These are phyloP conservation scores for Sporobolomyces phaffii DNA, from an alignment of 768 basidiomycete genomes.

Conservation along the genomic window DNA sequence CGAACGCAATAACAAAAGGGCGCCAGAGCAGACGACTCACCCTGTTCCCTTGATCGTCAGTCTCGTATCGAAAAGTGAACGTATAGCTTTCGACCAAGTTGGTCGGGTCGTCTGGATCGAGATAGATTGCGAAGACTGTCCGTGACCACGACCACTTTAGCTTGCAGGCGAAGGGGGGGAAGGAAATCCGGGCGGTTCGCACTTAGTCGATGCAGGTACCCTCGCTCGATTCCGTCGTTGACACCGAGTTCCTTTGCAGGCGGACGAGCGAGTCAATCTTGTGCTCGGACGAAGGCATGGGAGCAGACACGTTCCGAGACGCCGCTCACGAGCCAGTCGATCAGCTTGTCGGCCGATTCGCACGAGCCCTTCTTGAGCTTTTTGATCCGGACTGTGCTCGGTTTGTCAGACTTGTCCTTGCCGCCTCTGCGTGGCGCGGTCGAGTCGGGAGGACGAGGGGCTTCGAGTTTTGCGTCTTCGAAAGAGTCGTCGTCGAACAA, in stretches of 20 bases:
- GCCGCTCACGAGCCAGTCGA: constrained; percentile 66
- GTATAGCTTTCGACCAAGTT: constrained; percentile 54
- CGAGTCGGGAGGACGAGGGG: constrained; percentile 8
- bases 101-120: constrained; percentile 71
- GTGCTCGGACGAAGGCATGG: not conserved
- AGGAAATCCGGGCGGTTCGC: constrained; percentile 34
- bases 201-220: constrained; percentile 77
- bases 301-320: constrained; percentile 32
- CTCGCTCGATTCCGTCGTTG: constrained; percentile 75
- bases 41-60: constrained; percentile 27
- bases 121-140: constrained; percentile 30
- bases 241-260: constrained; percentile 69
- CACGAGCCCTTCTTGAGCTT: constrained; percentile 68
- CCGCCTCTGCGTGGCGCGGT: not conserved
- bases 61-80: constrained; percentile 40
- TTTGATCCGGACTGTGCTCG: constrained; percentile 61
- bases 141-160: no score
- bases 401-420: constrained; percentile 7
- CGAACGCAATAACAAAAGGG: no score
- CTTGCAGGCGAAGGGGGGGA: no score
- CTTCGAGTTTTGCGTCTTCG: constrained; percentile 20
- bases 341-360: constrained; percentile 71
- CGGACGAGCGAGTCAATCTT: no score
- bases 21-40: not conserved
- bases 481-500: constrained; percentile 37